A percentile compares a stretch with the other conserved stretches of the same genome.
These are phyloP conservation scores for Eucalyptus polybractea DNA, from an alignment of 345 rosid species.

Conservation along the genomic window DNA sequence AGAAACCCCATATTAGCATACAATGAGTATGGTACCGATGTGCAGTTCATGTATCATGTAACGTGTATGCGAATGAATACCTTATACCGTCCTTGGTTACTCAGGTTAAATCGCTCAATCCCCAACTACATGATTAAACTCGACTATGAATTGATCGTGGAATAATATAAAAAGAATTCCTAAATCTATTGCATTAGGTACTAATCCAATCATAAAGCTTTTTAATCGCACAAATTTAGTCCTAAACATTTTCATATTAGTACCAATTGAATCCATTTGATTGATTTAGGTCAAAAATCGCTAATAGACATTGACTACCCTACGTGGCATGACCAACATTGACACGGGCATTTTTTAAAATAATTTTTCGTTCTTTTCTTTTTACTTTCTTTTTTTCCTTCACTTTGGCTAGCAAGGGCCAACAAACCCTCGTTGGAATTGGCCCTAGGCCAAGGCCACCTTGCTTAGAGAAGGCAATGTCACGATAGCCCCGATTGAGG, in stretches of 20 bases:
- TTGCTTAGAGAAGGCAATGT: rapidly evolving
- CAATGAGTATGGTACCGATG: background rate
- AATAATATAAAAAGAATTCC: too few species aligned
- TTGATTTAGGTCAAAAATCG: rapidly evolving
- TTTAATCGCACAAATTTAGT: too few species aligned
- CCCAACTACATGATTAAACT: background rate
- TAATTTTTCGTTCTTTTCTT: too few species aligned
- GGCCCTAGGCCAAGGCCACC: too few species aligned
- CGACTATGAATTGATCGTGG: rapidly evolving
- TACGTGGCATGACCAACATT: rapidly evolving
- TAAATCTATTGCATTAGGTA: background rate
- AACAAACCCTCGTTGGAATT: rapidly evolving
- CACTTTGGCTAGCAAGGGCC: background rate
- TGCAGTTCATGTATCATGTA: background rate
- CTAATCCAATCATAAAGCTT: too few species aligned
- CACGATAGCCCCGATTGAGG: rapidly evolving
- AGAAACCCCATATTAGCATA: background rate
- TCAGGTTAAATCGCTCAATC: background rate
- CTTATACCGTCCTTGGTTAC: background rate
- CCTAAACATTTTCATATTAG: rapidly evolving
- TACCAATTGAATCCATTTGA: rapidly evolving
- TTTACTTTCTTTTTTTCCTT: rapidly evolving
- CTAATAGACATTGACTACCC: rapidly evolving
- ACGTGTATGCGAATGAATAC: background rate
- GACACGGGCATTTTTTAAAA: rapidly evolving